phyloP scores from a whole-genome alignment of 2,329 filamentous ascomycete genomes.

The Leptographium procerum region DNA sequence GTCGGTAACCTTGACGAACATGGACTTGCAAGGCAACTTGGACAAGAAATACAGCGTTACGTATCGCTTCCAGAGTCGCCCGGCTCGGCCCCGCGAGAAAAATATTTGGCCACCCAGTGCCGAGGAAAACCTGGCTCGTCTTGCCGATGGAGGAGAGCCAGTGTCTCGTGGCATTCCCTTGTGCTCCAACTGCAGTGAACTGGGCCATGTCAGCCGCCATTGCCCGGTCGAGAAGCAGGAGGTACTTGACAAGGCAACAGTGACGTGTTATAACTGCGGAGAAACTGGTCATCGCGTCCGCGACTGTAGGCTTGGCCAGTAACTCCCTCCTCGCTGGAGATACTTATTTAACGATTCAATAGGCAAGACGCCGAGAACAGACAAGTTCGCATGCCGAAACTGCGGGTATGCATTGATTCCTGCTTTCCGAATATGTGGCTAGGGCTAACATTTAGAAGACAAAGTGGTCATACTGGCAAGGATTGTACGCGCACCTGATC shows the following conservation, averaged over 20 bases:
- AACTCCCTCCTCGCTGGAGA: too few species aligned
- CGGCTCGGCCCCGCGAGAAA: slow-evolving; percentile 46
- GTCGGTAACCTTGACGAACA: slow-evolving; percentile 49
- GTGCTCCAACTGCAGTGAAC: slow-evolving; percentile 52
- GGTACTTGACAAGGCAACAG: slow-evolving; percentile 26
- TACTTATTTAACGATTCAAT: not conserved
- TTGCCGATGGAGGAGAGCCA: slow-evolving; percentile 54
- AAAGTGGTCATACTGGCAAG: slow-evolving; percentile 37
- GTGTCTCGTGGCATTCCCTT: slow-evolving; percentile 46
- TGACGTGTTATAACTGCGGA: slow-evolving; percentile 56
- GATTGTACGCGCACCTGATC: slow-evolving; percentile 32
- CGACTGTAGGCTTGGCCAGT: slow-evolving; percentile 53
- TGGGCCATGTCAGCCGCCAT: slow-evolving; percentile 50
- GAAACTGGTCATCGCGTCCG: slow-evolving; percentile 54
- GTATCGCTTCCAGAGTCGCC: slow-evolving; percentile 48
- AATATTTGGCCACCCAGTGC: slow-evolving; percentile 46
- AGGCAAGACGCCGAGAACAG: slow-evolving; percentile 49
- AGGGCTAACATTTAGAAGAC: slow-evolving; percentile 1
- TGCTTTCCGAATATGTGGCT: slow-evolving; percentile 1
- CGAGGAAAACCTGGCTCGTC: slow-evolving; percentile 51
- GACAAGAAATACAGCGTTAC: slow-evolving; percentile 53
- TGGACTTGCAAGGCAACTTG: slow-evolving; percentile 60
- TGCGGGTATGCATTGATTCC: slow-evolving; percentile 35
- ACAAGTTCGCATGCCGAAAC: slow-evolving; percentile 58
- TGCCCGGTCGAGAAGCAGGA: slow-evolving; percentile 49